Conservation (phyloP, 1,139 yeast species). For the Debaryomycetaceae sp. region DNA sequence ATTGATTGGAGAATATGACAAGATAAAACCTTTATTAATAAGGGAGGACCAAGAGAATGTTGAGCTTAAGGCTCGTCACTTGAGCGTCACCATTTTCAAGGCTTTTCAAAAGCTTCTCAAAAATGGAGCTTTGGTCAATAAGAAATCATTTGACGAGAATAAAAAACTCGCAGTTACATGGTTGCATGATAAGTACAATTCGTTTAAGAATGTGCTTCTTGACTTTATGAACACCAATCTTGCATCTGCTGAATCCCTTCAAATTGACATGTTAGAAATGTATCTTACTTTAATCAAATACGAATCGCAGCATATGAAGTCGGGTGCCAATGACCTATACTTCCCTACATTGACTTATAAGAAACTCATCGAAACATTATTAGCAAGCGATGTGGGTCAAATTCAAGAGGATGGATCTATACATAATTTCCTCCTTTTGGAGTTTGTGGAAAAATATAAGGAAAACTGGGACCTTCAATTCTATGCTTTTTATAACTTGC, state of each 20-base stretch:
- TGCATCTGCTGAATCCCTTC: conserved; percentile 41
- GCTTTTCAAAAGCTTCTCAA: conserved; percentile 56
- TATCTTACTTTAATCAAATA: conserved; percentile 58
- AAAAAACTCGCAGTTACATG: conserved; percentile 52
- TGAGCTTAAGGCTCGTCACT: conserved; percentile 41
- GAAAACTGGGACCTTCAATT: conserved; percentile 65
- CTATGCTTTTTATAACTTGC: conserved; percentile 47
- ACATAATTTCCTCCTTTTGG: conserved; percentile 54
- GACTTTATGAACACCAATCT: conserved; percentile 35
- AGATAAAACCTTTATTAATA: conserved; percentile 18
- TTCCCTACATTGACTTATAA: conserved; percentile 62
- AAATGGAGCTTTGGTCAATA: conserved; percentile 42
- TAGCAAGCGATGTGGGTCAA: conserved; percentile 38
- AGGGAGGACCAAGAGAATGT: conserved; percentile 19
- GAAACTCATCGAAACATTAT: conserved; percentile 43
- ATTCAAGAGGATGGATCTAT: conserved; percentile 45
- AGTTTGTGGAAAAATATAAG: conserved; percentile 54
- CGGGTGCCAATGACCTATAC: conserved; percentile 46
- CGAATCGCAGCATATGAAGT: conserved; percentile 55
- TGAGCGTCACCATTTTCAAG: conserved; percentile 52
- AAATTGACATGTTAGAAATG: conserved; percentile 63
- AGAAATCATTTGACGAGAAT: conserved; percentile 42
- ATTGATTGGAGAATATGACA: conserved; percentile 38
- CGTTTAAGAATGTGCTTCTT: conserved; percentile 47
- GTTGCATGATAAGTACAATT: conserved; percentile 58